Percentiles rank a stretch among this genome's conserved stretches.
These are phyloP conservation scores for Cladorrhinum samala DNA, from an alignment of 495 filamentous ascomycete genomes.

Conservation along the genomic window DNA sequence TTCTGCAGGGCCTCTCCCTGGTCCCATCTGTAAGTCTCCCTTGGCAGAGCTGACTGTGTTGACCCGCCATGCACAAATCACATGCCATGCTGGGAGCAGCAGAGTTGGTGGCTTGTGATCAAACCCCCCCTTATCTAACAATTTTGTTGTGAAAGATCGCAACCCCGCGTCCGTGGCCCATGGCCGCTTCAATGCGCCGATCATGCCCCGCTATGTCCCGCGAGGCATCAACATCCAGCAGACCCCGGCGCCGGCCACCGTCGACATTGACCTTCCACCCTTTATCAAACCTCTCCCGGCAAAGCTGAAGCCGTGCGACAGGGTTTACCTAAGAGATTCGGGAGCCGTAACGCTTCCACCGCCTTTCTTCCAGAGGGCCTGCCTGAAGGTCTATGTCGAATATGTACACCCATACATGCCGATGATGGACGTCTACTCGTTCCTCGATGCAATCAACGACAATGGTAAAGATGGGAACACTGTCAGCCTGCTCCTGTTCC, in stretches of 20 bases:
- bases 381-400: conserved; percentile 69
- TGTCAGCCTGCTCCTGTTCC: conserved; percentile 71
- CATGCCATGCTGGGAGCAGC: neutral
- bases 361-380: conserved; percentile 59
- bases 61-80: neutral
- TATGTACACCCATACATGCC: conserved; percentile 89
- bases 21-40: neutral
- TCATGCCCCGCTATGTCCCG: neutral
- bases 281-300: conserved; percentile 68
- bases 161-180: neutral
- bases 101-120: neutral
- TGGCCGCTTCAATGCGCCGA: neutral
- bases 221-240: neutral
- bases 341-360: conserved; percentile 68
- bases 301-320: conserved; percentile 64
- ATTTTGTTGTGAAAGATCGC: neutral
- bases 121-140: neutral
- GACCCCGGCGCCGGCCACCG: neutral
- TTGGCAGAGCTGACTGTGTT: neutral
- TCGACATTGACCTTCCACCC: conserved; percentile 43
- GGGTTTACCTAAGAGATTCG: conserved; percentile 67
- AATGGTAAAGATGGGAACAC: conserved; percentile 60
- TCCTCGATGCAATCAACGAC: conserved; percentile 58
- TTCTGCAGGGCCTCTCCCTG: neutral
- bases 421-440: conserved; percentile 69